A percentile compares a stretch with the other conserved stretches of the same genome.
These are phyloP conservation scores for Ophiocordyceps camponoti-leonardi DNA, from an alignment of 2,329 filamentous ascomycete genomes.

Conservation along the genomic window DNA sequence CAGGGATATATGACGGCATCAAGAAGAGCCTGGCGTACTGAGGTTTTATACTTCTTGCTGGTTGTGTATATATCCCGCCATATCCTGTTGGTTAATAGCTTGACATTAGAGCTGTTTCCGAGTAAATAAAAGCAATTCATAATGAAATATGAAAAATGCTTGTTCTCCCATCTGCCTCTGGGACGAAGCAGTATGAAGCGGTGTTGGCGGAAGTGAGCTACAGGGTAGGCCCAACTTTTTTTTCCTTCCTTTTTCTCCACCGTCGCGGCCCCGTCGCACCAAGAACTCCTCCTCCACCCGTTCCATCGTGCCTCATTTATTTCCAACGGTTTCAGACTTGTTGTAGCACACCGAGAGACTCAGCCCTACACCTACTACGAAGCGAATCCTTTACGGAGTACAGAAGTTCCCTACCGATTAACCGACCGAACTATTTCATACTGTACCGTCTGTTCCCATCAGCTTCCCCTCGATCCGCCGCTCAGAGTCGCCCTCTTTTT, in stretches of 20 bases:
- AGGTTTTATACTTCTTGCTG: not conserved
- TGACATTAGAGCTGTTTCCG: not conserved
- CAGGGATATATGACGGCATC: constrained; percentile 56
- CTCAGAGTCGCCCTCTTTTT: not conserved
- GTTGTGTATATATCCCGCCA: too few relatives aligned
- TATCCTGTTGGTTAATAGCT: too few relatives aligned
- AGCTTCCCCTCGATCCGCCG: not conserved
- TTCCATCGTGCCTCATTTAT: not conserved
- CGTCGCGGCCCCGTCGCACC: not conserved
- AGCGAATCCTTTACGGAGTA: not conserved
- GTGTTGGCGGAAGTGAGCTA: not conserved
- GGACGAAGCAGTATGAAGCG: too few relatives aligned
- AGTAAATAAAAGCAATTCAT: not conserved
- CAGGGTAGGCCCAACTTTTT: not conserved
- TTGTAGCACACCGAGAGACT: not conserved
- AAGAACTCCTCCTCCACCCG: not conserved
- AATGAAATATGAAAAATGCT: too few relatives aligned
- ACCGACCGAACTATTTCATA: not conserved
- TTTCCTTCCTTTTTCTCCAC: not conserved
- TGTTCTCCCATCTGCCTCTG: too few relatives aligned
- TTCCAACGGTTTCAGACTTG: not conserved
- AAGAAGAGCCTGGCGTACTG: constrained; percentile 50
- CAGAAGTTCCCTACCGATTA: not conserved
- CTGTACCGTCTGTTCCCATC: not conserved
- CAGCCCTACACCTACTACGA: not conserved